Conservation (phyloP, 2,329 filamentous ascomycete genomes). For the Talaromyces albobiverticillius region DNA sequence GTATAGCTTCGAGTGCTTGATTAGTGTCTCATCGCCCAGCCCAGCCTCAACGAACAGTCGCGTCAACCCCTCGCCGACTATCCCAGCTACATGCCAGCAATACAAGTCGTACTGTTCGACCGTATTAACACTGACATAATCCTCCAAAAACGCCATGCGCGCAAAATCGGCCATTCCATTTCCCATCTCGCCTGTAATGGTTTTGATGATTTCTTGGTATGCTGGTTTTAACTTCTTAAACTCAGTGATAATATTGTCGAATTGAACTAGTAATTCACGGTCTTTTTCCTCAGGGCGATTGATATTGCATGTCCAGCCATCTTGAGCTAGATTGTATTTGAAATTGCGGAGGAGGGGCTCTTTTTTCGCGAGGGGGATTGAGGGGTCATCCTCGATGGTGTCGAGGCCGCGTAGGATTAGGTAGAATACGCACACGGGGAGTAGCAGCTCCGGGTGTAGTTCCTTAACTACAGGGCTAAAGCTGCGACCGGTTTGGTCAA, state of each 20-base stretch:
- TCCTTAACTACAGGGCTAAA: slow-evolving; percentile 93
- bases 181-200: slow-evolving; percentile 92
- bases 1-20: slow-evolving; percentile 73
- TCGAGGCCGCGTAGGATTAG: slow-evolving; percentile 86
- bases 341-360: slow-evolving; percentile 83
- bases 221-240: slow-evolving; percentile 82
- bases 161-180: slow-evolving; percentile 98
- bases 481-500: slow-evolving; percentile 86
- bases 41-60: slow-evolving; percentile 82
- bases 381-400: slow-evolving; percentile 99
- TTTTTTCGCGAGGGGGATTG: slow-evolving; percentile 75
- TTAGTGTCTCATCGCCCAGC: slow-evolving; percentile 79
- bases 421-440: slow-evolving; percentile 90
- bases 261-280: slow-evolving; percentile 84
- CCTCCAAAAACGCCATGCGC: slow-evolving; percentile 74
- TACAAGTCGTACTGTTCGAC: slow-evolving; percentile 91
- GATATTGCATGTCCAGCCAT: slow-evolving; percentile 85
- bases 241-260: slow-evolving; percentile 80
- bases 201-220: slow-evolving; percentile 83
- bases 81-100: slow-evolving; percentile 93
- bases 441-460: slow-evolving; percentile 86
- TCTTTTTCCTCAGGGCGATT: slow-evolving; percentile 98
- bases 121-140: slow-evolving; percentile 75
- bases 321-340: slow-evolving; percentile 70
- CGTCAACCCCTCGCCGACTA: slow-evolving; percentile 94